Evolutionary conservation across 192 early-diverging fungal genomes (phyloP).

Genomic region (Spizellomyces punctatus): DNA sequence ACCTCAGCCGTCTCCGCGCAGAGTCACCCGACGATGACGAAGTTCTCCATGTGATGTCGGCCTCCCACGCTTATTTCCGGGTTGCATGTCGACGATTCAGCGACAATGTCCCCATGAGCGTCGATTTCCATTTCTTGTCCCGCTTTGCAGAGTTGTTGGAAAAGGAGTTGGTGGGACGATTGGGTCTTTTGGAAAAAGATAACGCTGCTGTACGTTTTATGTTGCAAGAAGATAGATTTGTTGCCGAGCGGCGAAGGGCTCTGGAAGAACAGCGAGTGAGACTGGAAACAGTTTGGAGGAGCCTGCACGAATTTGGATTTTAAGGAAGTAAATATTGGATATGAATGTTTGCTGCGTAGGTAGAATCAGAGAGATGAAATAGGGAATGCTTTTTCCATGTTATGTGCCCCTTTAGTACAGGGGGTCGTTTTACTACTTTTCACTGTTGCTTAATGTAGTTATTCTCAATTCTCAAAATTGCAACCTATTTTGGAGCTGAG

Average conservation of each 20-base stretch:
- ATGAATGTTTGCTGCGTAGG: too few species aligned
- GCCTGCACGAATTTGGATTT: slow-evolving; percentile 43
- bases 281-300: slow-evolving; percentile 43
- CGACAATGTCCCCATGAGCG: slow-evolving; percentile 44
- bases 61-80: slow-evolving; percentile 41
- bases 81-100: slow-evolving; percentile 35
- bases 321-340: neutral
- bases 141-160: slow-evolving; percentile 43
- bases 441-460: too few species aligned
- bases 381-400: too few species aligned
- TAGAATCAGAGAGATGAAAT: too few species aligned
- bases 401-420: too few species aligned
- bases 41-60: slow-evolving; percentile 46
- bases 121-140: slow-evolving; percentile 48
- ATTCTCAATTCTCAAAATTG: too few species aligned
- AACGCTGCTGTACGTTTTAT: slow-evolving; percentile 25
- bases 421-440: too few species aligned
- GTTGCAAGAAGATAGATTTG: slow-evolving; percentile 42
- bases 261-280: slow-evolving; percentile 37
- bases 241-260: slow-evolving; percentile 36
- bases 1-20: slow-evolving; percentile 32
- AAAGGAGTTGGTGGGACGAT: slow-evolving; percentile 43
- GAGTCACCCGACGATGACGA: slow-evolving; percentile 35
- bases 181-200: slow-evolving; percentile 47
- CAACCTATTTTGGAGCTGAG: too few species aligned